phyloP scores from a whole-genome alignment of 129 eudicot species.

The Erigeron canadensis region DNA sequence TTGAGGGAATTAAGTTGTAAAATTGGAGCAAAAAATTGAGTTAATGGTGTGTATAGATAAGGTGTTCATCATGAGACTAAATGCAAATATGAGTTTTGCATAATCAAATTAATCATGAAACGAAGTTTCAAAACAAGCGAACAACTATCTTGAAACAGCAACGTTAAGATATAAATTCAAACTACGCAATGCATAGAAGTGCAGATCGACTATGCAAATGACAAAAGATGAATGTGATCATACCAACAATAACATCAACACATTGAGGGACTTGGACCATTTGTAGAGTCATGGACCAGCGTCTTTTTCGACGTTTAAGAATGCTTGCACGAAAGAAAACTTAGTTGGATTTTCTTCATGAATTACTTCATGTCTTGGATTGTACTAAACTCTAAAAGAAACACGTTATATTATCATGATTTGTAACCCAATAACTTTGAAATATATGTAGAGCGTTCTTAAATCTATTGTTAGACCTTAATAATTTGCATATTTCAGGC shows the following conservation, averaged over 20 bases:
- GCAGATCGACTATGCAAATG: neutral
- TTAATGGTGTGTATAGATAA: too few species aligned
- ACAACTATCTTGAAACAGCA: neutral
- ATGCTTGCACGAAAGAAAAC: neutral
- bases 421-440: too few species aligned
- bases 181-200: neutral
- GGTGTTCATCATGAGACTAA: too few species aligned
- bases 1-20: too few species aligned
- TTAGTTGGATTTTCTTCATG: neutral
- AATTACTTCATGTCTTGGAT: neutral
- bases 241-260: constrained; percentile 1
- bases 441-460: too few species aligned
- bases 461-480: too few species aligned
- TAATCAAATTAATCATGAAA: neutral
- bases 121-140: neutral
- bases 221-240: constrained; percentile 4
- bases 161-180: neutral
- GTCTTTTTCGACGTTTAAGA: neutral
- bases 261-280: neutral
- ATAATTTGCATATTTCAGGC: too few species aligned
- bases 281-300: constrained; percentile 23
- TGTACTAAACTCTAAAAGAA: neutral
- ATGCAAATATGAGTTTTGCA: neutral
- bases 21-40: too few species aligned
- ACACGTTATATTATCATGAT: neutral